These are phyloP conservation scores for Fusarium sp. DNA, from an alignment of 2,329 filamentous ascomycete species.

Conservation along the genomic window DNA sequence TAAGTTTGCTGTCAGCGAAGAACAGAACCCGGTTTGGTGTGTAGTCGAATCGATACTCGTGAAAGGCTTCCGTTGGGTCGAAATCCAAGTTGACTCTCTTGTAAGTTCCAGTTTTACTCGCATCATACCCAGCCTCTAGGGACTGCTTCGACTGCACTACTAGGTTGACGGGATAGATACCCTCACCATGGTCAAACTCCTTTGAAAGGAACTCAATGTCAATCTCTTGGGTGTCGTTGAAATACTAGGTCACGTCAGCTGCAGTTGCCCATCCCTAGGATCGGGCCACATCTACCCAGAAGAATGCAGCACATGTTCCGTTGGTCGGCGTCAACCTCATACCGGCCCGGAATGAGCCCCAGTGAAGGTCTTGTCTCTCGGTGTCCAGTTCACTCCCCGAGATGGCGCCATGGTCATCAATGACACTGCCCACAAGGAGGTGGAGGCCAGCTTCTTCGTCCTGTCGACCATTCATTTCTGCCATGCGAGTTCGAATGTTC, in stretches of 20 bases:
- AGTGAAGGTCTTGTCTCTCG: conserved; percentile 70
- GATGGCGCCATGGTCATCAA: conserved; percentile 63
- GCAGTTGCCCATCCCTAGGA: background rate
- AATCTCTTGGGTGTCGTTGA: conserved; percentile 83
- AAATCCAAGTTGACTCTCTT: conserved; percentile 71
- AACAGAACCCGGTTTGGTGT: conserved; percentile 71
- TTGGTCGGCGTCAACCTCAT: conserved; percentile 71
- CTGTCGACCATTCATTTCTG: conserved; percentile 40
- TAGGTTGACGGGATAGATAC: conserved; percentile 74
- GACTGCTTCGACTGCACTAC: conserved; percentile 78
- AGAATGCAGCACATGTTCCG: conserved; percentile 83
- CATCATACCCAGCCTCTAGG: conserved; percentile 70
- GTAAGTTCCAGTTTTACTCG: conserved; percentile 69
- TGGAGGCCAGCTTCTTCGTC: conserved; percentile 63
- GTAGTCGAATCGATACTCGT: conserved; percentile 87
- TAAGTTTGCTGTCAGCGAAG: conserved; percentile 72
- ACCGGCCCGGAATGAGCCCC: conserved; percentile 75
- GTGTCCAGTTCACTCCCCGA: conserved; percentile 74
- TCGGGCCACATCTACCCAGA: conserved; percentile 70
- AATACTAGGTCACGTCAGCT: conserved; percentile 65
- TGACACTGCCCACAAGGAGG: conserved; percentile 63
- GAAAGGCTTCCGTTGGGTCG: conserved; percentile 72
- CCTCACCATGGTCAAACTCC: conserved; percentile 66
- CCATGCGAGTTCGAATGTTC: conserved; percentile 65
- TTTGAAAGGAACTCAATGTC: conserved; percentile 83